These are phyloP conservation scores for Globisporangium carolinianum DNA, from an alignment of 352 stramenopile genomes.

Conservation along the genomic window DNA sequence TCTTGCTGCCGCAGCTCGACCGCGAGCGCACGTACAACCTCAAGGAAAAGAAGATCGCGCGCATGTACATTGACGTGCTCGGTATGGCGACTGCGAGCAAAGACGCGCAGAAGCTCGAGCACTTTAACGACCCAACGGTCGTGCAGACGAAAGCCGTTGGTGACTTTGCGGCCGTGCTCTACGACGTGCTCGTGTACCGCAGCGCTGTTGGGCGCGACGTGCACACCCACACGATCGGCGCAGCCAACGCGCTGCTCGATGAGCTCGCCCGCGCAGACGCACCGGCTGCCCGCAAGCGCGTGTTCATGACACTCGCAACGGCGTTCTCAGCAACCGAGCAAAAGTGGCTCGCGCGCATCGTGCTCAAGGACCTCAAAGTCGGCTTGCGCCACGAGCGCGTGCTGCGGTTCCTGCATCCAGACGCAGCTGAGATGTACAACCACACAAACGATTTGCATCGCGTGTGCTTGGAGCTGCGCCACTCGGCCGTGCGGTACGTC, in stretches of 20 bases:
- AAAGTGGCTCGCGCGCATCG: slow-evolving; percentile 78
- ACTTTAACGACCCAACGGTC: slow-evolving; percentile 78
- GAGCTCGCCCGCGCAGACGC: slow-evolving; percentile 40
- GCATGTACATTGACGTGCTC: slow-evolving; percentile 67
- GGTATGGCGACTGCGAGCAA: slow-evolving; percentile 52
- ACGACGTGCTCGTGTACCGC: slow-evolving; percentile 65
- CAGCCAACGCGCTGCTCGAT: slow-evolving; percentile 62
- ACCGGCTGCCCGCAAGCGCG: slow-evolving; percentile 30
- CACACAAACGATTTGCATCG: slow-evolving; percentile 81
- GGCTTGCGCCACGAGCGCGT: slow-evolving; percentile 75
- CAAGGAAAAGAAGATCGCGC: slow-evolving; percentile 84
- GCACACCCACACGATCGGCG: slow-evolving; percentile 44
- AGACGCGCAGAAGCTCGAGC: slow-evolving; percentile 74
- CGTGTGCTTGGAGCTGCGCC: slow-evolving; percentile 64
- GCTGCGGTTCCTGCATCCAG: slow-evolving; percentile 72
- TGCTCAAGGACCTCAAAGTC: slow-evolving; percentile 87
- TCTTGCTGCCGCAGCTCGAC: slow-evolving; percentile 75
- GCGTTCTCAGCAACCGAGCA: slow-evolving; percentile 68
- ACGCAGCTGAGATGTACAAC: slow-evolving; percentile 85
- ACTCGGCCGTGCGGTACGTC: slow-evolving; percentile 77
- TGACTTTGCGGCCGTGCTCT: slow-evolving; percentile 75
- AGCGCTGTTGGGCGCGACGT: slow-evolving; percentile 31
- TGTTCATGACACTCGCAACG: slow-evolving; percentile 73
- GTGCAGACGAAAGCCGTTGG: slow-evolving; percentile 75
- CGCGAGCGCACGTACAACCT: slow-evolving; percentile 83